Evolutionary conservation across 2,329 filamentous ascomycete species (phyloP).

Genomic region (Cryphonectria carpinicola): DNA sequence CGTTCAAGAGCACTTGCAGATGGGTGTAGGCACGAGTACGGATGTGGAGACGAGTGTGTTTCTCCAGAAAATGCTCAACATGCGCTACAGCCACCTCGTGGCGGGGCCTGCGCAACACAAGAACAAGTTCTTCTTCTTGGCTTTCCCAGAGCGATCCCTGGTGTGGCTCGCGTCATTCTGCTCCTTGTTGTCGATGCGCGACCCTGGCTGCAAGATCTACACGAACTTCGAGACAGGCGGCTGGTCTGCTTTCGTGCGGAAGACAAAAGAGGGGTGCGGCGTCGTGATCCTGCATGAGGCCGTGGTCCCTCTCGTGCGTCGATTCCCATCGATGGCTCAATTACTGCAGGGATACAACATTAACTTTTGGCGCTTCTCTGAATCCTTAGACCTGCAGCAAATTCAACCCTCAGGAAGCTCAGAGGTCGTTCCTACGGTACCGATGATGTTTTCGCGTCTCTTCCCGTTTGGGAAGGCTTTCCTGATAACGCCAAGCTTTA

Average conservation of each 20-base stretch:
- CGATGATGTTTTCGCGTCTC: conserved; percentile 36
- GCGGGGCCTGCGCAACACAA: conserved; percentile 17
- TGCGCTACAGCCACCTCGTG: conserved; percentile 19
- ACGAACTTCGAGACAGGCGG: conserved; percentile 47
- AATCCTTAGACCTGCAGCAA: conserved; percentile 37
- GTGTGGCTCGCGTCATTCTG: conserved; percentile 44
- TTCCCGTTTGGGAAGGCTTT: conserved; percentile 51
- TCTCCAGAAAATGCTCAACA: conserved; percentile 18
- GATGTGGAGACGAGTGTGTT: conserved; percentile 6
- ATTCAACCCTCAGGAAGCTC: conserved; percentile 37
- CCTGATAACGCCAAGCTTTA: conserved; percentile 55
- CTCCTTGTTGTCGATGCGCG: conserved; percentile 48
- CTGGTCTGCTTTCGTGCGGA: conserved; percentile 50
- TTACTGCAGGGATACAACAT: conserved; percentile 39
- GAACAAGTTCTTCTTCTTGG: conserved; percentile 47
- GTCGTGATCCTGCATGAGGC: conserved; percentile 52
- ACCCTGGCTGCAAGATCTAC: conserved; percentile 47
- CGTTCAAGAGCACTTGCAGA: neutral
- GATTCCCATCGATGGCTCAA: conserved; percentile 43
- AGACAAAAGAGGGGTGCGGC: conserved; percentile 33
- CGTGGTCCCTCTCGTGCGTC: conserved; percentile 42
- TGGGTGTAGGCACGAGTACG: conserved; percentile 8
- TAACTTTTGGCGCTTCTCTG: conserved; percentile 47
- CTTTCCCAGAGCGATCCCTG: conserved; percentile 48
- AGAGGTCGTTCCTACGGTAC: neutral